Percentiles rank a stretch among this genome's conserved stretches.
Conservation (phyloP, 768 basidiomycete genomes). For the Lactarius deliciosus region DNA sequence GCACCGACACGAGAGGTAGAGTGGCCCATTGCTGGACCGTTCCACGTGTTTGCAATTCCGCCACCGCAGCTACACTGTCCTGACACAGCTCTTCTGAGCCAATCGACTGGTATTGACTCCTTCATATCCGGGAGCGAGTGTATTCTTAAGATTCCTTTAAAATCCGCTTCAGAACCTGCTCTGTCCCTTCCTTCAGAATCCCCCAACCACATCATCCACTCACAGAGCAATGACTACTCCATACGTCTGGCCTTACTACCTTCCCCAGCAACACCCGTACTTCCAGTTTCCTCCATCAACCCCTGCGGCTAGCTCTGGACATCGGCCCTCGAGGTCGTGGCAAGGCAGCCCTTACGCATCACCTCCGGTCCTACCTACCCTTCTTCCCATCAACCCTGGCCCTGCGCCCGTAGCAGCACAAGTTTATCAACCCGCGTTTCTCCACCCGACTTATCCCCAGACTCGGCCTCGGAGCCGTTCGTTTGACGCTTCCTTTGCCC, state of each 20-base stretch:
- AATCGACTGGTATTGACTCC: slow-evolving; percentile 19
- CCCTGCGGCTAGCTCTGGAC: slow-evolving; percentile 1
- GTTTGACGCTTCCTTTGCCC: slow-evolving; percentile 22
- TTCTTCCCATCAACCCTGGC: slow-evolving; percentile 13
- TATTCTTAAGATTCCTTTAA: background rate
- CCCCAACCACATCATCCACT: slow-evolving; percentile 1
- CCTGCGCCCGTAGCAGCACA: slow-evolving; percentile 5
- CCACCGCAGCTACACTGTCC: background rate
- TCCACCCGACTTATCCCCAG: slow-evolving; percentile 14
- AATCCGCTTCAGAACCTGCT: background rate
- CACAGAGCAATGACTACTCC: slow-evolving; percentile 13
- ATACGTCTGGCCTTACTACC: slow-evolving; percentile 25
- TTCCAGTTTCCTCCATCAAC: slow-evolving; percentile 21
- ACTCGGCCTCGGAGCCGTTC: slow-evolving; percentile 25
- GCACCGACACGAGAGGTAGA: background rate
- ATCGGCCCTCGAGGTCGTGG: slow-evolving; percentile 21
- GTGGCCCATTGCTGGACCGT: background rate
- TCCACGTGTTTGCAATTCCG: slow-evolving; percentile 18
- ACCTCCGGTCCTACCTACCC: slow-evolving; percentile 18
- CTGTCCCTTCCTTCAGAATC: background rate
- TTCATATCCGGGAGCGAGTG: background rate
- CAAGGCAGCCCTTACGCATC: slow-evolving; percentile 20
- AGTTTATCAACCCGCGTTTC: slow-evolving; percentile 12
- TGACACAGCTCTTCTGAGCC: slow-evolving; percentile 9
- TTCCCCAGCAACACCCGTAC: slow-evolving; percentile 23